Evolutionary conservation across 2,329 filamentous ascomycete species (phyloP).

Genomic region (Chlorencoelia australis): DNA sequence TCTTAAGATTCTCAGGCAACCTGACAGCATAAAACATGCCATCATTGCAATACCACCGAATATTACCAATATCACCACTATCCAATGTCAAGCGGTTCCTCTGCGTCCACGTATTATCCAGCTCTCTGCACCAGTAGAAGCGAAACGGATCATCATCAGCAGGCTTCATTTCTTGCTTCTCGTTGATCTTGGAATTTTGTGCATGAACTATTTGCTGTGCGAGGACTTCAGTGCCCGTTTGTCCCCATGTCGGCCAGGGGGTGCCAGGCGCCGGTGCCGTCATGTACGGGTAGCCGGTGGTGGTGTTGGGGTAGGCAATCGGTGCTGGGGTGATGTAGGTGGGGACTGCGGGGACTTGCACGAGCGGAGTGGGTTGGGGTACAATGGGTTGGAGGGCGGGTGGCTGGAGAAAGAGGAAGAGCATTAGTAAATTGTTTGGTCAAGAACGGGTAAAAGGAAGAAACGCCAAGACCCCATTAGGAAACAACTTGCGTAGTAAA

Average conservation of each 20-base stretch:
- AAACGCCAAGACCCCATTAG: too few relatives aligned
- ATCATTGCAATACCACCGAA: constrained; percentile 49
- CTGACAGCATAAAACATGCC: constrained; percentile 53
- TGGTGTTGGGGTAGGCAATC: background rate
- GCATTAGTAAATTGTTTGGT: too few relatives aligned
- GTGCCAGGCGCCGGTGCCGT: constrained; percentile 12
- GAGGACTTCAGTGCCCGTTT: constrained; percentile 18
- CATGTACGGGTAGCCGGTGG: constrained; percentile 8
- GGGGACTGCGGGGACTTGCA: too few relatives aligned
- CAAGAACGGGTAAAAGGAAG: too few relatives aligned
- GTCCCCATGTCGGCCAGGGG: constrained; percentile 11
- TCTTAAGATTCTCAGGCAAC: too few relatives aligned
- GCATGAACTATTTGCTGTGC: constrained; percentile 17
- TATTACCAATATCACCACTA: constrained; percentile 38
- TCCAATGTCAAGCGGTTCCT: constrained; percentile 52
- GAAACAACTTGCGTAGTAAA: constrained; percentile 1
- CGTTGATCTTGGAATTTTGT: constrained; percentile 14
- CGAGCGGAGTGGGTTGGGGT: constrained; percentile 3
- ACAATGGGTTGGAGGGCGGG: background rate
- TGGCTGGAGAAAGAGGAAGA: background rate
- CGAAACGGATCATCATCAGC: constrained; percentile 48
- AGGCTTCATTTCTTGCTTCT: constrained; percentile 50
- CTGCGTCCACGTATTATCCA: constrained; percentile 50
- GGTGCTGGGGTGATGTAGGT: constrained; percentile 4
- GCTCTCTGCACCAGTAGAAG: constrained; percentile 51